Evolutionary conservation across 2,329 filamentous ascomycete genomes (phyloP).

Genomic region (Aspergillus pseudoviridinutans): DNA sequence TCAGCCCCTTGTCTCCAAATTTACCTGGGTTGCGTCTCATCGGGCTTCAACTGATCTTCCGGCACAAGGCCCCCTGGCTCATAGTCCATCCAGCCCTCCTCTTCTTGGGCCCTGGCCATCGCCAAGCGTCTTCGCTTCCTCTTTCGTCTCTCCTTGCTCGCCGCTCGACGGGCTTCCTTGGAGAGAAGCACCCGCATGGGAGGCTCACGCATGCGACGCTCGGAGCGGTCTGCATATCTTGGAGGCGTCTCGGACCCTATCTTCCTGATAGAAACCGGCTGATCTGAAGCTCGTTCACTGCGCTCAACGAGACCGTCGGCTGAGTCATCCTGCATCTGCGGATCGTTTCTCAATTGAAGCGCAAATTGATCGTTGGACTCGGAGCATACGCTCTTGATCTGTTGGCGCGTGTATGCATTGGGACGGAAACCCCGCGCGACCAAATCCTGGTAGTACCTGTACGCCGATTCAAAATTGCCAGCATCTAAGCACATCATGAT

Average conservation of each 20-base stretch:
- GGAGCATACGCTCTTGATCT: conserved; percentile 28
- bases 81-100: conserved; percentile 21
- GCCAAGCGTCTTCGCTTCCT: conserved; percentile 16
- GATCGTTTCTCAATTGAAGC: conserved; percentile 27
- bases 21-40: background rate
- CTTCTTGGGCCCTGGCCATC: conserved; percentile 14
- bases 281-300: background rate
- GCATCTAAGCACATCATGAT: conserved; percentile 53
- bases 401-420: conserved; percentile 18
- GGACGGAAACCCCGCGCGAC: conserved; percentile 25
- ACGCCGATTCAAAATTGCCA: conserved; percentile 33
- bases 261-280: background rate
- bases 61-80: conserved; percentile 15
- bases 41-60: conserved; percentile 7
- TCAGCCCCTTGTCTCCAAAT: background rate
- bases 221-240: conserved; percentile 2
- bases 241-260: background rate
- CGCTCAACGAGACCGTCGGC: background rate
- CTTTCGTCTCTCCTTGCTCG: conserved; percentile 19
- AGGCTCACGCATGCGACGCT: background rate
- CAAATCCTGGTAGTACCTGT: conserved; percentile 38
- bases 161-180: conserved; percentile 12
- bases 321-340: conserved; percentile 17
- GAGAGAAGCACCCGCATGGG: background rate
- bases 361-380: conserved; percentile 29